Base-by-base conservation (phyloP, 345 rosid genomes). In the Sapria himalayana region DNA sequence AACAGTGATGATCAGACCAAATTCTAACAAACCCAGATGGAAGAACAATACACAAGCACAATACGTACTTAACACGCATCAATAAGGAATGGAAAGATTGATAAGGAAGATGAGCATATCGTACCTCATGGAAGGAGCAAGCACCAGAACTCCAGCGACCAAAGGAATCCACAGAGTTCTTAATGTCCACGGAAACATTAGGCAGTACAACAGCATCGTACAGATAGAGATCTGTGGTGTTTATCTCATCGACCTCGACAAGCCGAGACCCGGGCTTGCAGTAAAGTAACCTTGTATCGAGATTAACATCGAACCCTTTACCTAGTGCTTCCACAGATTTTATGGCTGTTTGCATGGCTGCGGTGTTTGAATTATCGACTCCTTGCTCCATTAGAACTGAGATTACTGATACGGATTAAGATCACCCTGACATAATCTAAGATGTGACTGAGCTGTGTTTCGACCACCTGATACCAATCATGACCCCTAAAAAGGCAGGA, bases 221-320 rank as follows among this genome's bases (percentile, higher is more conserved):
- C 57, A 77, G 49, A 33, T 39, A 52, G 17, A 73, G 59, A 56
- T 77, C 67, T 43, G 56, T 54, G 12, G 56, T 52, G 37, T 64
- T 69, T 19, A 70, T 68, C 35, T 66, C 70, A 46, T 77, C 81
- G 40, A 73, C 54, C 57, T 71, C 70, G 22, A 77, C 72, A 4
- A 77, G 32, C 47, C 70, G 55, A 27, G 68, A 63, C 39, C 74
- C 78, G 0, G 59, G 55, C 54, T 77, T 77, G 46, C 89, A 77
- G 17, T 77, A 73, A 56, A 77, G 29, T 59, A 77, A 50, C 69
- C 89, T 71, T 24, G 81, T 68, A 50, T 77, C 89, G 20, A 50
- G 71, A 45, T 73, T 77, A 23, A 66, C 81, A 61, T 73, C 89
- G 31, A 77, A 77, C 2, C 89, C 89, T 44, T 76, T 66, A 38